Conservation (phyloP, 805 yeast genomes). For the Hanseniaspora lachancei region DNA sequence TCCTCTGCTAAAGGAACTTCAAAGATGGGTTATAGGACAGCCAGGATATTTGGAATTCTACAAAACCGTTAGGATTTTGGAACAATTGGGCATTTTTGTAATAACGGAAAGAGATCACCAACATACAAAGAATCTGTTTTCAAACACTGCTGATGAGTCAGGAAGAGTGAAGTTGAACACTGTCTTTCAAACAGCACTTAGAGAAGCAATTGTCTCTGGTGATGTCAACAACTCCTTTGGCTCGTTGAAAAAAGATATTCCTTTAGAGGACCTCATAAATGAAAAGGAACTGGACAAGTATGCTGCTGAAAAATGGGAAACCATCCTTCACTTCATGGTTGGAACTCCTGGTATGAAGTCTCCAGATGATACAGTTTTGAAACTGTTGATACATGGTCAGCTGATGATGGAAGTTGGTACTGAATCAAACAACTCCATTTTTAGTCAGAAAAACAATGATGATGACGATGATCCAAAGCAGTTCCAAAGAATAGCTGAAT, state of each 20-base stretch:
- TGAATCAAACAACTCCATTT: conserved; percentile 18
- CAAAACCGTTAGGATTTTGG: conserved; percentile 68
- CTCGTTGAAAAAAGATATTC: conserved; percentile 41
- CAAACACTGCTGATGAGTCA: conserved; percentile 20
- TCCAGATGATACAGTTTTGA: conserved; percentile 74
- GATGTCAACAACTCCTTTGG: conserved; percentile 60
- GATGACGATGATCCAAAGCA: conserved; percentile 8
- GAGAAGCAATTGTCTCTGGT: conserved; percentile 77
- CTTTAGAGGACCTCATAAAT: neutral
- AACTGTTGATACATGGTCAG: conserved; percentile 64
- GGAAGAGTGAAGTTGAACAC: conserved; percentile 42
- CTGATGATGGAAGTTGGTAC: conserved; percentile 57
- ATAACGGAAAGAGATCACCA: conserved; percentile 34
- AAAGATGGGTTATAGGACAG: conserved; percentile 47
- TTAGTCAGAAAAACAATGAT: conserved; percentile 36
- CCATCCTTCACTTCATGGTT: conserved; percentile 92
- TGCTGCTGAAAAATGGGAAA: conserved; percentile 86
- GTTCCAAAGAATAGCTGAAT: conserved; percentile 20
- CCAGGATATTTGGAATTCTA: conserved; percentile 40
- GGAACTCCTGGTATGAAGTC: conserved; percentile 62
- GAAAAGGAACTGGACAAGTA: conserved; percentile 39
- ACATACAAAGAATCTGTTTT: conserved; percentile 22
- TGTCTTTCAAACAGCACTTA: conserved; percentile 59
- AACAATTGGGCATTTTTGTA: conserved; percentile 59
- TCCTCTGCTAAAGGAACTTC: conserved; percentile 3